These are phyloP conservation scores for Serendipita sp. DNA, from an alignment of 768 basidiomycete species.

Conservation along the genomic window DNA sequence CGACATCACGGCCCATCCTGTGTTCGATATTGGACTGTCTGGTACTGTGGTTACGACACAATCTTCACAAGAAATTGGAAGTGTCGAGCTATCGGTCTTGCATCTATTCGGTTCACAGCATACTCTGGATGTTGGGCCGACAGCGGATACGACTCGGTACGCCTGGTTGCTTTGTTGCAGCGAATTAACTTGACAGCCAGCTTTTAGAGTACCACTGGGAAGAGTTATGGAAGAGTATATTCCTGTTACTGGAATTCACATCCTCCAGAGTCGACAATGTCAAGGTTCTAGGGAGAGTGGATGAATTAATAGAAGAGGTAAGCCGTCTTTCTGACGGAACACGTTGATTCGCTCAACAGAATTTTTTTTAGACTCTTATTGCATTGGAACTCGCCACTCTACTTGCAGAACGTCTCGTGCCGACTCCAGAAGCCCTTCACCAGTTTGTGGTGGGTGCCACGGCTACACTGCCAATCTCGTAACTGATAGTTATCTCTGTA, in stretches of 20 bases:
- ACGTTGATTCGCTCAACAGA: not conserved
- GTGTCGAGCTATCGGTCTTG: conserved; percentile 43
- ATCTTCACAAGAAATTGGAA: conserved; percentile 45
- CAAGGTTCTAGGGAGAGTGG: conserved; percentile 35
- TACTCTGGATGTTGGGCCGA: conserved; percentile 41
- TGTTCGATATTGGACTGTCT: conserved; percentile 53
- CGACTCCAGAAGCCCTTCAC: conserved; percentile 37
- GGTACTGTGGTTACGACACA: conserved; percentile 53
- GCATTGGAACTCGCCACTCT: conserved; percentile 36
- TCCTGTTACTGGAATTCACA: conserved; percentile 39
- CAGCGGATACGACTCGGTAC: conserved; percentile 37
- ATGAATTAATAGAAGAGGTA: conserved; percentile 39
- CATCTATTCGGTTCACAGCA: conserved; percentile 35
- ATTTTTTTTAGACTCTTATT: conserved; percentile 26
- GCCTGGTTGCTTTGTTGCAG: conserved; percentile 10
- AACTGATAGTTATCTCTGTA: conserved; percentile 13
- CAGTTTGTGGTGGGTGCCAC: conserved; percentile 39
- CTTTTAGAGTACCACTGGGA: conserved; percentile 46
- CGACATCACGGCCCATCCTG: conserved; percentile 27
- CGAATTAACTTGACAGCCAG: not conserved
- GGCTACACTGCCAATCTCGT: not conserved
- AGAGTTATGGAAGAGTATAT: conserved; percentile 42
- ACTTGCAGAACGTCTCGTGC: conserved; percentile 37
- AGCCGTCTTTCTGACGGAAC: conserved; percentile 8
- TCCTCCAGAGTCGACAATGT: conserved; percentile 27